Evolutionary conservation across 495 filamentous ascomycete genomes (phyloP), one percentile per base, ranked within the genome.

Genomic region (Arthonia radiata): DNA sequence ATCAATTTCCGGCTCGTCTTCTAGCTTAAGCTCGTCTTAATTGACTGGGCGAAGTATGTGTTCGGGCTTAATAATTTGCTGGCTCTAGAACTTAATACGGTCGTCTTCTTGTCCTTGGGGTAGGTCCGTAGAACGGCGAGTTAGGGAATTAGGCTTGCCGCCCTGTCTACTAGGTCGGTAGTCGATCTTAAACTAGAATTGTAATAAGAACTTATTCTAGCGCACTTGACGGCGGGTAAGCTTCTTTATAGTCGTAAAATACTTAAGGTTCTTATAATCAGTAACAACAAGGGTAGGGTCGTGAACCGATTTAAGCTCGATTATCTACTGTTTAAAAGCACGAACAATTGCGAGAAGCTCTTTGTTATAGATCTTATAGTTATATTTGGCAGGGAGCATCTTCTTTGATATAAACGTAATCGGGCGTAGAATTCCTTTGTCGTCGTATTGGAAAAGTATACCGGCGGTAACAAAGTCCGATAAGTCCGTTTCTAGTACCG

Each of bases 311-410:
- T 34, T 18, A 1, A 48, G 31, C 21, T 52, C 34, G 9, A 31
- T 3, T 15, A 38, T 26, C 47, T 34, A 54, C 23, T 48, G 30
- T 14, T 42, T 19, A 13, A 54, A 33, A 24, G 29, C 40, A 13
- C 25, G 13, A 11, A 54, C 35, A 13, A 54, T 47, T 4, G 37
- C 38, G 13, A 54, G 38, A 13, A 53, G 35, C 35, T 52, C 47
- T 31, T 52, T 50, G 31, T 46, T 34, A 34, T 43, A 30, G 15
- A 46, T 47, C 15, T 41, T 16, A 31, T 47, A 45, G 29, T 45
- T 47, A 11, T 23, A 41, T 24, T 47, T 30, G 3, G 31, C 27
- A 17, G 29, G 35, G 10, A 15, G 27, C 9, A 33, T 38, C 32
- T 39, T 47, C 29, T 34, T 39, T 7, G 33, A 47, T 24, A 37